These are phyloP conservation scores for Salvia sclarea DNA, from an alignment of 305 asterid species.

Conservation along the genomic window DNA sequence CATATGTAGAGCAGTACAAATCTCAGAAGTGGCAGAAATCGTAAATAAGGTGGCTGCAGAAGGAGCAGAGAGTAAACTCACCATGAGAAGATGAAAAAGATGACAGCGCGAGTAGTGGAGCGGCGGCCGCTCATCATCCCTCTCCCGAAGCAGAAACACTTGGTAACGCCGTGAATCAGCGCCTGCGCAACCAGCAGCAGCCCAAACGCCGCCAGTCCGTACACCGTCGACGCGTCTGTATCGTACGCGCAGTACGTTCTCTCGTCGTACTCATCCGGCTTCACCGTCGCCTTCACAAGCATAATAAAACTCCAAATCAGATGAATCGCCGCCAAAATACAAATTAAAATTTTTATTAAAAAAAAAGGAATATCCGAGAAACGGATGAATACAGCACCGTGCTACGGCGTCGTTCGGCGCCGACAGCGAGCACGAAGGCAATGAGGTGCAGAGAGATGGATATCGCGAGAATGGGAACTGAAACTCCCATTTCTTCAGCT, in stretches of 20 bases:
- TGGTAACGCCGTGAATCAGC: conserved; percentile 77
- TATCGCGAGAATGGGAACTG: conserved; percentile 63
- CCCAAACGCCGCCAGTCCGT: conserved; percentile 89
- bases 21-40: conserved; percentile 12
- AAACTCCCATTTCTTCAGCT: conserved; percentile 55
- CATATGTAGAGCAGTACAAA: no score
- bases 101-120: conserved; percentile 55
- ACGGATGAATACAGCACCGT: conserved; percentile 50
- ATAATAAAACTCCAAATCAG: not conserved
- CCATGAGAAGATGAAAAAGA: conserved; percentile 85
- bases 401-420: conserved; percentile 98
- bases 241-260: conserved; percentile 70
- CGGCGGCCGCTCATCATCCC: conserved; percentile 71
- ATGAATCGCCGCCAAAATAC: not conserved
- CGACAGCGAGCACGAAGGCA: conserved; percentile 94
- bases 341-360: not conserved
- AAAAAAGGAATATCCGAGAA: not conserved
- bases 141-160: conserved; percentile 85
- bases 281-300: conserved; percentile 57
- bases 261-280: conserved; percentile 91
- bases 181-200: conserved; percentile 76
- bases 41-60: not conserved
- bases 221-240: conserved; percentile 86
- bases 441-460: conserved; percentile 68
- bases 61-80: conserved; percentile 38